phyloP scores from a whole-genome alignment of 352 stramenopile species.

The Pythium volutum region DNA sequence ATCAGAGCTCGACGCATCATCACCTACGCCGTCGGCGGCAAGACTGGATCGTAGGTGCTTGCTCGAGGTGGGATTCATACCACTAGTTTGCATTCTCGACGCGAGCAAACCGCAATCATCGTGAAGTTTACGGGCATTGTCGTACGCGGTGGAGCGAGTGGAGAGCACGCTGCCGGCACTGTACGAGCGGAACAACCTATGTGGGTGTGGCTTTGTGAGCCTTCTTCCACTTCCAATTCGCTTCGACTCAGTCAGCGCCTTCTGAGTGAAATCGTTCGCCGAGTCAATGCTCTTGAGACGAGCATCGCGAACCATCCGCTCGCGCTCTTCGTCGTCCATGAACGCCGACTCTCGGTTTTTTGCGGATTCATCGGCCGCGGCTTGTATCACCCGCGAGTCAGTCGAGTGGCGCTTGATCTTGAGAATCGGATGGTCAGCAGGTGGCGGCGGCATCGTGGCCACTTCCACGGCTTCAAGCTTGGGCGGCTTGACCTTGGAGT shows the following conservation, averaged over 20 bases:
- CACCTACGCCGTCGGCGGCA: background rate
- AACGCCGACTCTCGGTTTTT: conserved; percentile 26
- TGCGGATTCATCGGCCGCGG: conserved; percentile 45
- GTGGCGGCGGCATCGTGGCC: background rate
- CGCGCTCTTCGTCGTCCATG: conserved; percentile 42
- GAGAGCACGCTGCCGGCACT: conserved; percentile 69
- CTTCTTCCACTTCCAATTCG: background rate
- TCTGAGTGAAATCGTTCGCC: conserved; percentile 24
- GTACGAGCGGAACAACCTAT: conserved; percentile 47
- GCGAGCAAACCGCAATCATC: conserved; percentile 22
- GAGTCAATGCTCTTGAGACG: conserved; percentile 42
- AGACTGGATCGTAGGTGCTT: conserved; percentile 19
- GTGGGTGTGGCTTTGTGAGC: background rate
- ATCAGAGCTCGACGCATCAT: conserved; percentile 12
- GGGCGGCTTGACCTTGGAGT: background rate
- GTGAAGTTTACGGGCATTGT: conserved; percentile 14
- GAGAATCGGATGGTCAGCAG: background rate
- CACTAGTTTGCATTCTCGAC: background rate
- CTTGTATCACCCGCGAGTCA: conserved; percentile 58
- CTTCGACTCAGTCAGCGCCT: background rate
- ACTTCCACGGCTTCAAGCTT: background rate
- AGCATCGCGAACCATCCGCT: conserved; percentile 34
- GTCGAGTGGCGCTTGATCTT: conserved; percentile 69
- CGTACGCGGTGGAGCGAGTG: conserved; percentile 31
- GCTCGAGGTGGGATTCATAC: conserved; percentile 9